Evolutionary conservation across 129 eudicot species (phyloP).

Genomic region (Flaveria ramosissima): DNA sequence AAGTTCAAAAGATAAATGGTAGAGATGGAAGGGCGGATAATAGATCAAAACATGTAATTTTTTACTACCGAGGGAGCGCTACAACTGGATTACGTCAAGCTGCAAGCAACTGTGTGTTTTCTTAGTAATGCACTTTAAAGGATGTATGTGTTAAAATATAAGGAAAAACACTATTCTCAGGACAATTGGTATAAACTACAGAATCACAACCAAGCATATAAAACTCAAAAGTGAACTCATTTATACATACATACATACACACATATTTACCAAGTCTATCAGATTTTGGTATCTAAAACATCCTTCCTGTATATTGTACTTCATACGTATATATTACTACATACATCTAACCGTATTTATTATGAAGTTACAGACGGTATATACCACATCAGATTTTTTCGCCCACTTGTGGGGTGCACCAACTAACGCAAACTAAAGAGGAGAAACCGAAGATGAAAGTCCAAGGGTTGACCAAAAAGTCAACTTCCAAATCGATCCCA

Average conservation of each 20-base stretch:
- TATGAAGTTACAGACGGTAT: constrained; percentile 30
- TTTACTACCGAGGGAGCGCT: no score
- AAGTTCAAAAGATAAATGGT: no score
- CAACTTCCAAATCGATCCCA: constrained; percentile 3
- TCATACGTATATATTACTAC: constrained; percentile 23
- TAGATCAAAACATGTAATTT: no score
- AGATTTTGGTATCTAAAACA: constrained; percentile 17
- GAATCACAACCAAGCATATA: neutral
- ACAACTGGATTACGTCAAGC: no score
- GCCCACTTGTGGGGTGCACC: constrained; percentile 27
- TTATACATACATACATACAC: constrained; percentile 22
- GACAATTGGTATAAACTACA: neutral
- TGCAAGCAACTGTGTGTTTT: no score
- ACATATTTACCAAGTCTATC: constrained; percentile 27
- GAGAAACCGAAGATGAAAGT: neutral
- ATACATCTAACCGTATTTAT: constrained; percentile 37
- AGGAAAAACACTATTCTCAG: neutral
- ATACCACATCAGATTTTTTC: constrained; percentile 27
- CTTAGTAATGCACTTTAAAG: no score
- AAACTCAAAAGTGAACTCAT: constrained; percentile 14
- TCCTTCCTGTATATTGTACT: constrained; percentile 32
- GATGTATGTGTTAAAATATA: no score
- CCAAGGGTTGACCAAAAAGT: constrained; percentile 22
- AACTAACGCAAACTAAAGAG: constrained; percentile 7
- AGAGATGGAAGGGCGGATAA: no score